Percentiles rank a stretch among this genome's conserved stretches.
These are phyloP conservation scores for Tilletia caries DNA, from an alignment of 1,284 basidiomycete genomes.

Conservation along the genomic window DNA sequence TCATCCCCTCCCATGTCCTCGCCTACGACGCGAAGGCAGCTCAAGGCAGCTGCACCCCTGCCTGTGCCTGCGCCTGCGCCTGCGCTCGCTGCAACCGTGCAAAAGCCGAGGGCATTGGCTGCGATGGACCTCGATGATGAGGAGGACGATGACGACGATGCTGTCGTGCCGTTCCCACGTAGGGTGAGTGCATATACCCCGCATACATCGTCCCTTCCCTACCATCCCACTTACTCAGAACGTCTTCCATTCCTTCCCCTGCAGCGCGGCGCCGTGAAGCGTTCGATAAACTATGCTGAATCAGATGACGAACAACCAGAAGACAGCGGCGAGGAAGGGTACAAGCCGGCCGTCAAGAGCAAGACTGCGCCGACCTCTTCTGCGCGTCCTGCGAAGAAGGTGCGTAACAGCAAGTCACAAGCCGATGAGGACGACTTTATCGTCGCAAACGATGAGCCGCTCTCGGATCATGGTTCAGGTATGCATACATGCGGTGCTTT, in stretches of 20 bases:
- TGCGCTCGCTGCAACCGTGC: slow-evolving; percentile 10
- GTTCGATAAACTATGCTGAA: slow-evolving; percentile 34
- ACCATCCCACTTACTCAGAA: too few species aligned
- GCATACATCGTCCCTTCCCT: too few species aligned
- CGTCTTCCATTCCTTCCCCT: too few species aligned
- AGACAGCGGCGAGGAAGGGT: slow-evolving; percentile 27
- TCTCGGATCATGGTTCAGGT: slow-evolving; percentile 3
- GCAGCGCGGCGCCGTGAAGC: slow-evolving; percentile 24
- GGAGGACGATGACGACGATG: slow-evolving; percentile 28
- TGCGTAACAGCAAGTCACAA: background rate
- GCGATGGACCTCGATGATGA: slow-evolving; percentile 26
- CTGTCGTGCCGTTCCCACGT: background rate
- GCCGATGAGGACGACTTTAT: slow-evolving; percentile 41
- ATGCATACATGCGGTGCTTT: background rate
- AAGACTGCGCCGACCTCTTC: background rate
- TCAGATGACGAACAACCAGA: slow-evolving; percentile 34
- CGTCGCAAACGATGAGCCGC: slow-evolving; percentile 31
- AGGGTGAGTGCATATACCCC: background rate
- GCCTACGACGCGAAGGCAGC: slow-evolving; percentile 18
- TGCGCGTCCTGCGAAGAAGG: background rate
- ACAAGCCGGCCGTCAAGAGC: background rate
- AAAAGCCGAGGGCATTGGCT: slow-evolving; percentile 19
- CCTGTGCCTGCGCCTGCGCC: background rate
- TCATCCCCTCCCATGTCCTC: slow-evolving; percentile 27
- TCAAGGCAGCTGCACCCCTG: background rate